Evolutionary conservation across 2,329 filamentous ascomycete genomes (phyloP).

Genomic region (Dactylellina leptospora): DNA sequence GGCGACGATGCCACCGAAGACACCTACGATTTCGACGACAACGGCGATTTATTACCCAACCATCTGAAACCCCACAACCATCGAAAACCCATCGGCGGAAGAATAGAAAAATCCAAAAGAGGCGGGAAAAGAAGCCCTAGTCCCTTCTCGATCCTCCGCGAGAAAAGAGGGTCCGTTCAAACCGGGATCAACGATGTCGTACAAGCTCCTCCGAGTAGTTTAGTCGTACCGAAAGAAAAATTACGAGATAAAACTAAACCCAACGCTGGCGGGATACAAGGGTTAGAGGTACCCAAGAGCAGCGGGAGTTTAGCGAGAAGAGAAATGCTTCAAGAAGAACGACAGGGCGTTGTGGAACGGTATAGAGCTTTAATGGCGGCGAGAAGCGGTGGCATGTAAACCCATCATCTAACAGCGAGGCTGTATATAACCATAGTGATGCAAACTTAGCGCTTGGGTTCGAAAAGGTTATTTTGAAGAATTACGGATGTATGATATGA

Average conservation of each 20-base stretch:
- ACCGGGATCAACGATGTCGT: constrained; percentile 68
- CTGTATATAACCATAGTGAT: too few species aligned
- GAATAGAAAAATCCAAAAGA: constrained; percentile 60
- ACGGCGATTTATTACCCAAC: constrained; percentile 42
- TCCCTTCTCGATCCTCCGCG: constrained; percentile 71
- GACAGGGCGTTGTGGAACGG: constrained; percentile 75
- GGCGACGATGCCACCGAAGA: constrained; percentile 34
- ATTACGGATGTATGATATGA: background rate
- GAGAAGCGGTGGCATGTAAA: constrained; percentile 59
- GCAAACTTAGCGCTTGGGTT: background rate
- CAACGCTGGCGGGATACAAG: constrained; percentile 65
- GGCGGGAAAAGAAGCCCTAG: constrained; percentile 75
- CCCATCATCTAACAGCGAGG: background rate
- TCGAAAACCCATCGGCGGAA: constrained; percentile 57
- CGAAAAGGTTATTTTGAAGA: background rate
- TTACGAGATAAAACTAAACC: constrained; percentile 65
- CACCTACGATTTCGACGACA: constrained; percentile 49
- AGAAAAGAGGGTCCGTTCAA: constrained; percentile 69
- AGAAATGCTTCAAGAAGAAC: constrained; percentile 75
- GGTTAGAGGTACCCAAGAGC: constrained; percentile 73
- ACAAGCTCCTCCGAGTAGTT: constrained; percentile 74
- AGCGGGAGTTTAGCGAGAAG: constrained; percentile 76
- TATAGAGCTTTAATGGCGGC: constrained; percentile 76
- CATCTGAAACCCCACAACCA: constrained; percentile 42
- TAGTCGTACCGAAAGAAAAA: constrained; percentile 74